Evolutionary conservation across 2,329 filamentous ascomycete species (phyloP), one percentile per base, ranked within the genome.

Genomic region (Neocatenulostroma microsporum): DNA sequence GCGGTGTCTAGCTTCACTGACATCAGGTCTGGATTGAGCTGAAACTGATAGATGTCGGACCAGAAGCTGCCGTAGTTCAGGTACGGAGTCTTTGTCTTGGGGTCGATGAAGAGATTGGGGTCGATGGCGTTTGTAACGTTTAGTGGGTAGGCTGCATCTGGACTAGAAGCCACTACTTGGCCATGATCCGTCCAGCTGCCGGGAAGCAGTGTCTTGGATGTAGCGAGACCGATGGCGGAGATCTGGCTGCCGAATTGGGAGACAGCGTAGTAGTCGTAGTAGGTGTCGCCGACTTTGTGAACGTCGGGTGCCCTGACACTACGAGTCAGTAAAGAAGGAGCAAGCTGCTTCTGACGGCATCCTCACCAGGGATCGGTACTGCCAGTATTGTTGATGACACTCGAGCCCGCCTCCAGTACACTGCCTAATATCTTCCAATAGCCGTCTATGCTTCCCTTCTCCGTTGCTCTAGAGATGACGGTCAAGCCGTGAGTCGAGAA

Each of bases 41-140:
- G 31, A 17, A 23, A 21, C 50, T 76, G 73, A 60, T 74, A 80
- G 40, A 83, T 67, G 51, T 77, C 72, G 5, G 62, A 56, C 78
- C 78, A 85, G 67, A 82, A 84, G 10, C 75, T 80, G 19, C 80
- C 80, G 43, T 82, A 84, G 42, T 67, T 74, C 54, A 76, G 61
- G 33, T 68, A 64, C 37, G 69, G 70, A n/a, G 65, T 62, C 34
- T 68, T 54, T 3, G 57, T 59, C 21, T 24, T 24, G 8, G 21
- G 21, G 18, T 56, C 59, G 36, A 49, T 50, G 45, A 73, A 61
- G 13, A 67, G 49, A 23, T 61, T 58, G 10, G 55, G 49, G 31
- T 69, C 81, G 48, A 85, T 69, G 30, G 64, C 63, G 42, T 69
- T 69, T 53, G 64, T 68, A 18, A 49, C 40, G 29, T 60, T 61